These are phyloP conservation scores for Raphanus sativus DNA, from an alignment of 345 rosid genomes.

Conservation along the genomic window DNA sequence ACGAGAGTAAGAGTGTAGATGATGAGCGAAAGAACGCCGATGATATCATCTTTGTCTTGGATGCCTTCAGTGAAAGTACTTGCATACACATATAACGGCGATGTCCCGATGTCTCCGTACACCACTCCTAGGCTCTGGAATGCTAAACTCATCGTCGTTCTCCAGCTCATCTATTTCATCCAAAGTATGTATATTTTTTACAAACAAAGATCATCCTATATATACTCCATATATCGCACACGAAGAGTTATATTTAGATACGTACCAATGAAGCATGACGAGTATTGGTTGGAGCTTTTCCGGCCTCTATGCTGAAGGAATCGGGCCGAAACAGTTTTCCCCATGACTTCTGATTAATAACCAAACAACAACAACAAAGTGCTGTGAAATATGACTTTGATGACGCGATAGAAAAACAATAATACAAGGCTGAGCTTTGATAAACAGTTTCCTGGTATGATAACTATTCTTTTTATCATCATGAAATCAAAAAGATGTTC, in stretches of 20 bases:
- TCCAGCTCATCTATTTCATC: constrained; percentile 47
- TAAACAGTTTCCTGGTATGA: not conserved
- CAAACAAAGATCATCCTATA: not conserved
- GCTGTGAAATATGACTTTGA: not conserved
- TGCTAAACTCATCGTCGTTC: constrained; percentile 55
- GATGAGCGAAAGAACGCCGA: constrained; percentile 70
- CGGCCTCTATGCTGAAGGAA: constrained; percentile 77
- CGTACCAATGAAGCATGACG: constrained; percentile 37
- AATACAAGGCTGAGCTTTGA: not conserved
- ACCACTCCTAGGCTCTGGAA: constrained; percentile 74
- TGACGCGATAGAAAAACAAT: not conserved
- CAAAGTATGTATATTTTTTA: not conserved
- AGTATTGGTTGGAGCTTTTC: constrained; percentile 37
- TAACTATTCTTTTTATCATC: not conserved
- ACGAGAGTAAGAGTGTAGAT: constrained; percentile 58
- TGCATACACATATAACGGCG: constrained; percentile 65
- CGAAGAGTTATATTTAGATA: not conserved
- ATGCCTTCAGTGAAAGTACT: constrained; percentile 61
- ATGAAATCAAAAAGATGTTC: not conserved
- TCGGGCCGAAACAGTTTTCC: constrained; percentile 64
- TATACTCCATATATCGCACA: too few relatives aligned
- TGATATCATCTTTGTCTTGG: constrained; percentile 43
- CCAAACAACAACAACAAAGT: not conserved
- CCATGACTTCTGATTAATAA: constrained; percentile 54
- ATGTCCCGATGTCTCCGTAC: constrained; percentile 80